Conservation (phyloP, 257 asterid species). For the Salvia rosmarinus region DNA sequence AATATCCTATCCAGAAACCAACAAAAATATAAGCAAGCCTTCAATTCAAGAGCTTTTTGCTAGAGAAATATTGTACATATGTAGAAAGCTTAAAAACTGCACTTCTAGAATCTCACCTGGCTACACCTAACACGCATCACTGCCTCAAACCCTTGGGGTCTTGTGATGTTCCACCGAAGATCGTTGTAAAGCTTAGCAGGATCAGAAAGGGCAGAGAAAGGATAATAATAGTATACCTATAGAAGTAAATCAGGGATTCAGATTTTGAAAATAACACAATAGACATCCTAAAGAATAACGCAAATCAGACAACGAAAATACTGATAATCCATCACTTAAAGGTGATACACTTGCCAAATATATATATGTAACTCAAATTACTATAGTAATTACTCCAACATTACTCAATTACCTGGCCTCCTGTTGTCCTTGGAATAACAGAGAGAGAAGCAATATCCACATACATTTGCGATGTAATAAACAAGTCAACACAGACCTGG, state of each 20-base stretch:
- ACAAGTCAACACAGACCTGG: slow-evolving; percentile 98
- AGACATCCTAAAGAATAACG: not conserved
- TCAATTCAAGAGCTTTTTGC: slow-evolving; percentile 22
- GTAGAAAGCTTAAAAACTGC: slow-evolving; percentile 26
- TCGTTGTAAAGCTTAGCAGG: slow-evolving; percentile 94
- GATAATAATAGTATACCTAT: slow-evolving; percentile 91
- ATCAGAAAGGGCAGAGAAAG: slow-evolving; percentile 95
- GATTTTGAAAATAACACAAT: slow-evolving; percentile 28
- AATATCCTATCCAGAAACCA: slow-evolving; percentile 65
- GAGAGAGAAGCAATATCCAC: slow-evolving; percentile 95
- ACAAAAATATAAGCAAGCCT: slow-evolving; percentile 4
- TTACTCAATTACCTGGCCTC: slow-evolving; percentile 80
- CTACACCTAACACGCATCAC: slow-evolving; percentile 99
- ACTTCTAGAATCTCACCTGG: slow-evolving; percentile 60
- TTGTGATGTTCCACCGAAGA: slow-evolving; percentile 96
- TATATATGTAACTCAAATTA: slow-evolving; percentile 14
- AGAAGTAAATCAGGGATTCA: slow-evolving; percentile 25
- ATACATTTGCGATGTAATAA: slow-evolving; percentile 86
- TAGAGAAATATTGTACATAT: slow-evolving; percentile 19
- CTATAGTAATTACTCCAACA: not conserved
- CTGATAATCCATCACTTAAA: not conserved
- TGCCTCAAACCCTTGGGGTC: slow-evolving; percentile 99
- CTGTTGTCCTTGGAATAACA: slow-evolving; percentile 88
- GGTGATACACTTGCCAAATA: slow-evolving; percentile 10
- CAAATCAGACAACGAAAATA: slow-evolving; percentile 1